Conservation (phyloP, 148 eudicot species). For the Spergularia bocconei region DNA sequence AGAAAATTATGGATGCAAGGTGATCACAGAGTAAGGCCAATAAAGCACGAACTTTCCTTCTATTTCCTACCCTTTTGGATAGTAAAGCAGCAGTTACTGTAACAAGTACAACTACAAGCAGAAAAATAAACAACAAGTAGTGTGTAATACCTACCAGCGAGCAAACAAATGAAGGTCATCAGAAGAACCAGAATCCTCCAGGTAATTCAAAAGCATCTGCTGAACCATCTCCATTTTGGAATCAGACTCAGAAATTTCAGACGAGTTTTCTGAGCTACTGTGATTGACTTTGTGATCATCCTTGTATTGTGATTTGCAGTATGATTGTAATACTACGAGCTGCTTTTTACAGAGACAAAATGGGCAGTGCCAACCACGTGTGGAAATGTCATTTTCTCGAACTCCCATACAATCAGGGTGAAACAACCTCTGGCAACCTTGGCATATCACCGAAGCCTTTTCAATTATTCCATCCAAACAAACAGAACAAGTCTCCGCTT, state of each 20-base stretch:
- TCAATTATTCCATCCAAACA: conserved; percentile 61
- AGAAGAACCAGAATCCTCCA: conserved; percentile 66
- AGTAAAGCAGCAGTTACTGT: background rate
- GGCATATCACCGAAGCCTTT: conserved; percentile 59
- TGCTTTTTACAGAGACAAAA: conserved; percentile 70
- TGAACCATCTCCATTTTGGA: conserved; percentile 73
- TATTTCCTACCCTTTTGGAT: background rate
- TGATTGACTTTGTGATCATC: conserved; percentile 39
- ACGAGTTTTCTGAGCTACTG: conserved; percentile 35
- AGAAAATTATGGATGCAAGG: background rate
- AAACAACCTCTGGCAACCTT: conserved; percentile 74
- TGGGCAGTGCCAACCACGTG: conserved; percentile 61
- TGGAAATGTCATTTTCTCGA: conserved; percentile 58
- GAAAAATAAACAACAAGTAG: conserved; percentile 2
- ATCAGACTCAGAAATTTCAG: conserved; percentile 37
- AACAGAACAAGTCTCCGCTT: conserved; percentile 57
- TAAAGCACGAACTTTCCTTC: background rate
- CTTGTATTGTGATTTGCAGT: conserved; percentile 57
- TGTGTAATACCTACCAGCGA: conserved; percentile 58
- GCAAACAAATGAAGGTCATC: conserved; percentile 79
- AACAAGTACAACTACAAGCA: background rate
- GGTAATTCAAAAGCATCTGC: conserved; percentile 87
- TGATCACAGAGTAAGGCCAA: background rate
- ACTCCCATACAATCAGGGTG: conserved; percentile 83
- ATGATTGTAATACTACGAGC: conserved; percentile 61